Base-by-base conservation (phyloP, 1,139 yeast species). In the Kazachstania sp. region DNA sequence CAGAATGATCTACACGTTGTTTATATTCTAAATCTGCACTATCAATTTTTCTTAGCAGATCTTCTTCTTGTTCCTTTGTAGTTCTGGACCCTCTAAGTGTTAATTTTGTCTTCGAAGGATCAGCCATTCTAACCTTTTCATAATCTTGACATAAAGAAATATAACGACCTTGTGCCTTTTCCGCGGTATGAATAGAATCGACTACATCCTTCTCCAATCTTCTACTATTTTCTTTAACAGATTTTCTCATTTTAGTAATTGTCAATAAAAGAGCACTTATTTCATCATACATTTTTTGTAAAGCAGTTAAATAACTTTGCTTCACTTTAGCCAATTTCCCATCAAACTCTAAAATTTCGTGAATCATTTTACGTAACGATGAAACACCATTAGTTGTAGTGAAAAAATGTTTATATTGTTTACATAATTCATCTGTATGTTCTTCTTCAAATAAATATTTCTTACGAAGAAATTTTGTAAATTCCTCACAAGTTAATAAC, bases 31-130 rank as follows among this genome's bases (percentile, higher is more conserved):
- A 76, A 62, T 92, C 97, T 0, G 97, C 94, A 44, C 72, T 67
- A 55, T 84, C 88, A 38, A 92, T 87, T 63, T 92, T 88, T 47
- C 83, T 69, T 53, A 79, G 81, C 29, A 90, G 71, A 45, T 90
- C 97, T 60, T 90, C 97, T 61, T 92, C 97, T 64, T 88, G 95
- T 66, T 90, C 97, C 46, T 84, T 84, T 2, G 82, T 79, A 0
- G 95, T 80, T 56, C 81, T 83, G 47, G 86, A 81, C 42, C 82
- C 79, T 60, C 85, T 85, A 54, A 86, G 71, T 31, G 90, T 83
- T 58, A 92, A 82, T 61, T 86, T 87, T 48, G 76, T 75, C 65
- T 84, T 86, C 49, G 83, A 75, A 20, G 95, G 96, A 61, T 90
- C 97, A 0, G 84, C 75, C 45, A 82, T 78, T 58, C 83, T 79